phyloP scores from a whole-genome alignment of 169 alveolate genomes.

The Plasmodium gallinaceum region DNA sequence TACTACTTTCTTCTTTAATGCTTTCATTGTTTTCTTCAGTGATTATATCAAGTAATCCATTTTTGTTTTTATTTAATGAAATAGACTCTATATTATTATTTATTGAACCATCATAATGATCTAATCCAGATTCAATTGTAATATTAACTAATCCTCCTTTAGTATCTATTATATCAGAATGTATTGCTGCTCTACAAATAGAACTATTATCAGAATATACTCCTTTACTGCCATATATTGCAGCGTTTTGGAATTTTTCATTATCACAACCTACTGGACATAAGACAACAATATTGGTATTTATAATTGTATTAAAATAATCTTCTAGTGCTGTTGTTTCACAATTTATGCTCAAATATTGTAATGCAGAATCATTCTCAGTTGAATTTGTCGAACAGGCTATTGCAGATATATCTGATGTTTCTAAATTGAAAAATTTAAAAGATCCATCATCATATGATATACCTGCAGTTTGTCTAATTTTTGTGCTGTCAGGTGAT shows the following conservation, averaged over 20 bases:
- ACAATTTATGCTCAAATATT: slow-evolving; percentile 77
- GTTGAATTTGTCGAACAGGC: slow-evolving; percentile 90
- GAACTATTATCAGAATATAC: slow-evolving; percentile 90
- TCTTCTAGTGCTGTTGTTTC: slow-evolving; percentile 74
- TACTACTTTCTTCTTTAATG: slow-evolving; percentile 73
- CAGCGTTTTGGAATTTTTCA: slow-evolving; percentile 45
- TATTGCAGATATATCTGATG: slow-evolving; percentile 89
- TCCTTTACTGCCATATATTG: slow-evolving; percentile 90
- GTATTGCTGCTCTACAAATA: slow-evolving; percentile 93
- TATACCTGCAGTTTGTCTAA: slow-evolving; percentile 88
- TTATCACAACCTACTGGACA: slow-evolving; percentile 89
- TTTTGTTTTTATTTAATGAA: slow-evolving; percentile 84
- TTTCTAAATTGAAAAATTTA: slow-evolving; percentile 87
- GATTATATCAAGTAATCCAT: slow-evolving; percentile 81
- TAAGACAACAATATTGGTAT: slow-evolving; percentile 89
- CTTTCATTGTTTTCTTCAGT: slow-evolving; percentile 51
- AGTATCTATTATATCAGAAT: slow-evolving; percentile 87
- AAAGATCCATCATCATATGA: slow-evolving; percentile 86
- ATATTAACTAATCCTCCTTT: slow-evolving; percentile 89
- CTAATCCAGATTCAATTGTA: slow-evolving; percentile 89
- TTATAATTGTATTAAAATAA: slow-evolving; percentile 74
- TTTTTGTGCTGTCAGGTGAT: slow-evolving; percentile 71
- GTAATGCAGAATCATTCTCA: slow-evolving; percentile 82
- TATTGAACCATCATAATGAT: slow-evolving; percentile 88
- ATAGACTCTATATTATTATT: slow-evolving; percentile 89